phyloP scores from a whole-genome alignment of 345 rosid species.

The Cardamine chenopodiifolia region DNA sequence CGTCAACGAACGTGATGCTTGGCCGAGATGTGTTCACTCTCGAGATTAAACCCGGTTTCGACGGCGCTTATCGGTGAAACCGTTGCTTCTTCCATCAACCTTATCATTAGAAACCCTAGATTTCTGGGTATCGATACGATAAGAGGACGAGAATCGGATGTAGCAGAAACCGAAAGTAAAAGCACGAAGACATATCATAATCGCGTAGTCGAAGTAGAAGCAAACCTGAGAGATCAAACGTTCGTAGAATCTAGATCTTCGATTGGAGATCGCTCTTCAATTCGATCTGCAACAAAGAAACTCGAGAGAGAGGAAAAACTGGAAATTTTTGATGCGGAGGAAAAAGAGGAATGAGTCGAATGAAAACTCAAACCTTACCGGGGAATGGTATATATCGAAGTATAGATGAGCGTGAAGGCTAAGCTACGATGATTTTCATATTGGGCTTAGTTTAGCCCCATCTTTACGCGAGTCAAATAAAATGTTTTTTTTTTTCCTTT shows the following conservation, averaged over 20 bases:
- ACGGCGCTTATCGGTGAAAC: slow-evolving; percentile 54
- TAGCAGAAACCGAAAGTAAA: slow-evolving; percentile 19
- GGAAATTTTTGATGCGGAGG: too few relatives aligned
- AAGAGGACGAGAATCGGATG: slow-evolving; percentile 19
- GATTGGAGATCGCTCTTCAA: neutral
- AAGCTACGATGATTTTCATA: neutral
- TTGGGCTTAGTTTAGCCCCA: slow-evolving; percentile 7
- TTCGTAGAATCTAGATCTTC: slow-evolving; percentile 13
- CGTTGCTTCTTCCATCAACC: too few relatives aligned
- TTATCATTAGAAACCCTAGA: too few relatives aligned
- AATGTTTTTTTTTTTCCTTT: too few relatives aligned
- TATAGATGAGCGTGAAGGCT: neutral
- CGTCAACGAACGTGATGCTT: slow-evolving; percentile 75
- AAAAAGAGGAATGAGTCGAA: too few relatives aligned
- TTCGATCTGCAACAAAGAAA: neutral
- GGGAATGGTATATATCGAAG: neutral
- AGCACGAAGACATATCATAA: slow-evolving; percentile 25
- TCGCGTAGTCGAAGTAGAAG: slow-evolving; percentile 34
- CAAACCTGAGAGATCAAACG: slow-evolving; percentile 42
- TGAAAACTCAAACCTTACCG: too few relatives aligned
- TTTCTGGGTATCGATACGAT: slow-evolving; percentile 5
- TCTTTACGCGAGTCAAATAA: too few relatives aligned
- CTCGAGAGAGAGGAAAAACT: neutral
- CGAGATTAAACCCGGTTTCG: slow-evolving; percentile 68
- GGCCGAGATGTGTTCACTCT: slow-evolving; percentile 82